Conservation (phyloP, 331 rosid genomes). For the Quercus phellos region DNA sequence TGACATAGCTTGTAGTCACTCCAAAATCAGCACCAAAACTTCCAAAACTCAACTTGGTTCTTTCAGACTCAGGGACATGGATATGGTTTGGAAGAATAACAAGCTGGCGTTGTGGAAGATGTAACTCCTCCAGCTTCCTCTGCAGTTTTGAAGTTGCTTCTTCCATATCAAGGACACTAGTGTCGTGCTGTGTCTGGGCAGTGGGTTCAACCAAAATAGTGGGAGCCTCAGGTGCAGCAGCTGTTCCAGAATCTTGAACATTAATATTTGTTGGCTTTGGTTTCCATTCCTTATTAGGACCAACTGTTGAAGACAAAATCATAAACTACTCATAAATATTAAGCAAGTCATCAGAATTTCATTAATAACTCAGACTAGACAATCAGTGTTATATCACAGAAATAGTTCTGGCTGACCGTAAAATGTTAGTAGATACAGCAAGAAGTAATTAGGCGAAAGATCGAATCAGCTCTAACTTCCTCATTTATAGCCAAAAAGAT, state of each 20-base stretch:
- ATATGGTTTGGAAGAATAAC: conserved; percentile 94
- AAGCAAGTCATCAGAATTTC: conserved; percentile 22
- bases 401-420: background rate
- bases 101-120: conserved; percentile 69
- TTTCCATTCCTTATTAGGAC: conserved; percentile 96
- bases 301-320: conserved; percentile 56
- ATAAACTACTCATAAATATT: conserved; percentile 12
- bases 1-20: conserved; percentile 34
- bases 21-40: conserved; percentile 84
- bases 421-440: background rate
- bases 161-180: conserved; percentile 53
- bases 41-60: conserved; percentile 87
- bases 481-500: background rate
- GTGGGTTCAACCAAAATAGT: conserved; percentile 35
- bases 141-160: conserved; percentile 62
- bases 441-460: background rate
- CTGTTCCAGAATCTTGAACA: conserved; percentile 56
- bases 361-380: background rate
- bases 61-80: conserved; percentile 88
- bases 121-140: conserved; percentile 68
- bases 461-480: background rate
- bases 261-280: conserved; percentile 60
- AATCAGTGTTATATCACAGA: background rate
- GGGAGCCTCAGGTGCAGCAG: conserved; percentile 47
- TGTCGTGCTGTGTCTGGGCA: conserved; percentile 37